Conservation (phyloP, 2,329 filamentous ascomycete species). For the Alternaria consortialis region DNA sequence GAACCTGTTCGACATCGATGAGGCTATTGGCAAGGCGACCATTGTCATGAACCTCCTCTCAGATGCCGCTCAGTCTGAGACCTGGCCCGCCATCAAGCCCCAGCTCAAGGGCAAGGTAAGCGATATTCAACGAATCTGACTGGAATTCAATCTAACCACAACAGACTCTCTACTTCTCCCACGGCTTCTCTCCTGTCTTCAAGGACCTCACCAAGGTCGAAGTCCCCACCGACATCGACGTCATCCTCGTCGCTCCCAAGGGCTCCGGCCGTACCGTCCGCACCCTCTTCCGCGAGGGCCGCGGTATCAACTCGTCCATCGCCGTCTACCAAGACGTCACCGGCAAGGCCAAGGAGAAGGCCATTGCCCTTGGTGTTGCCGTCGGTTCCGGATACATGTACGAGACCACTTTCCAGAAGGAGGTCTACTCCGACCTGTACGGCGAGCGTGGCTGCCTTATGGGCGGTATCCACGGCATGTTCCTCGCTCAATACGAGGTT, state of each 20-base stretch:
- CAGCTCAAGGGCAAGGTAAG: slow-evolving; percentile 97
- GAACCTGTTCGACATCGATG: slow-evolving; percentile 98
- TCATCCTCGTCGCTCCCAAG: slow-evolving; percentile 99
- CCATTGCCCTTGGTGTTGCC: slow-evolving; percentile 93
- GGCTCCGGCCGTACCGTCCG: slow-evolving; percentile 98
- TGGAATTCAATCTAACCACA: slow-evolving; percentile 16
- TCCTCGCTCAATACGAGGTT: slow-evolving; percentile 99
- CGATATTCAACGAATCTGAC: slow-evolving; percentile 31
- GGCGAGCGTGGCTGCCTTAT: slow-evolving; percentile 99
- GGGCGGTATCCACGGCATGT: slow-evolving; percentile 99
- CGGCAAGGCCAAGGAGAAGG: slow-evolving; percentile 98
- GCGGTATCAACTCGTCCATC: slow-evolving; percentile 99
- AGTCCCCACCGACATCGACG: slow-evolving; percentile 92
- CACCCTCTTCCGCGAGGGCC: slow-evolving; percentile 98
- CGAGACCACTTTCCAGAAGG: slow-evolving; percentile 99
- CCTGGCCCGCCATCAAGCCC: slow-evolving; percentile 98
- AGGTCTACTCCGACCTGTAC: slow-evolving; percentile 99
- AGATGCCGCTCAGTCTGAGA: slow-evolving; percentile 98
- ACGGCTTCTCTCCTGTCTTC: slow-evolving; percentile 99
- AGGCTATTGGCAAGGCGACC: slow-evolving; percentile 91
- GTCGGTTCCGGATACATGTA: slow-evolving; percentile 98
- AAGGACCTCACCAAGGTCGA: slow-evolving; percentile 99
- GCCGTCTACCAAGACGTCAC: slow-evolving; percentile 99
- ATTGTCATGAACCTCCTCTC: slow-evolving; percentile 99
- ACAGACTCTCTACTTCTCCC: slow-evolving; percentile 99